Base-by-base conservation (phyloP, 805 yeast species). In the Saccharomycopsis guyanensis region DNA sequence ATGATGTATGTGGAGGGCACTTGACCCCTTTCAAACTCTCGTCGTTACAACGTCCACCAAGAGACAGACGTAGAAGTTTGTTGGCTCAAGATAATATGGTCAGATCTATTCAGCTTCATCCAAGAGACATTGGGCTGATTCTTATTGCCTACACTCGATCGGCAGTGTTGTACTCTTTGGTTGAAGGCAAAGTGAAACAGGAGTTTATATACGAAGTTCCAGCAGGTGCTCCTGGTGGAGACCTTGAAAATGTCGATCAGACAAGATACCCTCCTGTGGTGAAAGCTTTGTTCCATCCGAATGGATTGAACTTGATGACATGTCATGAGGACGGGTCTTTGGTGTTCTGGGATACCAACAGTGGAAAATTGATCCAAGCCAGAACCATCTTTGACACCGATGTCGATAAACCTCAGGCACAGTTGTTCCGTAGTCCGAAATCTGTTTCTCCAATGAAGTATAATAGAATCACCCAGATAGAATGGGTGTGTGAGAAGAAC, bases 291-390 rank as follows among this genome's bases (percentile, higher is more conserved):
- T 93, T 86, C 76, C 97, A 91, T 62, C 98, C 99, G 2, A 87
- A 87, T 58, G 96, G 97, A 0, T 72, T 88, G 38, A 95, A 89
- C 59, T 65, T 86, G 2, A 72, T 85, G 18, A 81, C 96, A 0
- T 73, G 78, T 2, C 94, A 91, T 61, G 79, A 69, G 19, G 96
- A 89, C 57, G 91, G 91, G 45, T 75, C 94, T 0, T 57, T 93
- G 32, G 95, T 78, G 1, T 93, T 93, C 58, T 93, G 97, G 97
- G 98, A 93, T 62, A 83, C 86, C 1, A 72, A 78, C 27, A 80
- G 80, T 32, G 96, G 94, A 0, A 75, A 76, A 13, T 64, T 78
- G 38, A 67, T 93, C 12, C 80, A 80, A 45, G 93, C 96, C 1
- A 73, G 97, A 54, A 73, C 85, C 1, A 51, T 82, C 3, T 73